Evolutionary conservation across 75 land plant genomes (phyloP).

Genomic region (Pinus albicaulis): DNA sequence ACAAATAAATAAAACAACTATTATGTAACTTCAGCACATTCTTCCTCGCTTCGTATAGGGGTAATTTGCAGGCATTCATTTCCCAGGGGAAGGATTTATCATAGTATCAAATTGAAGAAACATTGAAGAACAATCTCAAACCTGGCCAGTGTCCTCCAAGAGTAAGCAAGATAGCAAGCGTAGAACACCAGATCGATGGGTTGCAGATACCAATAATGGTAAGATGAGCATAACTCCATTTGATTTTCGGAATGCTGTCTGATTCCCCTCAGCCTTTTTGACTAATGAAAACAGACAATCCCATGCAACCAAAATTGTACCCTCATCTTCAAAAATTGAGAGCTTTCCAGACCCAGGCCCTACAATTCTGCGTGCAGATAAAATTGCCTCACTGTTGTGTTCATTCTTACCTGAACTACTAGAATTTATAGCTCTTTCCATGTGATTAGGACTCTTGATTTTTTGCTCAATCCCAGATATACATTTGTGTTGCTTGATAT

Average conservation of each 20-base stretch:
- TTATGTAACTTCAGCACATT: too few relatives aligned
- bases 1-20: too few relatives aligned
- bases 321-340: constrained; percentile 73
- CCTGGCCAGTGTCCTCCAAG: constrained; percentile 84
- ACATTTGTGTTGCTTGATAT: constrained; percentile 71
- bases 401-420: constrained; percentile 58
- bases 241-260: constrained; percentile 65
- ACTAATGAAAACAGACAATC: constrained; percentile 82
- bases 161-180: constrained; percentile 77
- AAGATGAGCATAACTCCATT: constrained; percentile 69
- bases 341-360: constrained; percentile 57
- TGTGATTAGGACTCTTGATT: constrained; percentile 12
- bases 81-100: background rate
- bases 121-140: constrained; percentile 15
- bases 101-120: background rate
- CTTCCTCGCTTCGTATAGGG: background rate
- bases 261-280: constrained; percentile 82
- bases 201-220: constrained; percentile 68
- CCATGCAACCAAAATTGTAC: constrained; percentile 74
- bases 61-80: background rate
- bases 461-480: constrained; percentile 47
- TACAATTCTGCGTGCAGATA: constrained; percentile 49
- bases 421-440: constrained; percentile 36
- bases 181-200: constrained; percentile 81
- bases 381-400: constrained; percentile 52